A percentile compares a stretch with the other conserved stretches of the same genome.
phyloP scores from a whole-genome alignment of 1,284 basidiomycete genomes.

The Fomitopsis schrenkii region DNA sequence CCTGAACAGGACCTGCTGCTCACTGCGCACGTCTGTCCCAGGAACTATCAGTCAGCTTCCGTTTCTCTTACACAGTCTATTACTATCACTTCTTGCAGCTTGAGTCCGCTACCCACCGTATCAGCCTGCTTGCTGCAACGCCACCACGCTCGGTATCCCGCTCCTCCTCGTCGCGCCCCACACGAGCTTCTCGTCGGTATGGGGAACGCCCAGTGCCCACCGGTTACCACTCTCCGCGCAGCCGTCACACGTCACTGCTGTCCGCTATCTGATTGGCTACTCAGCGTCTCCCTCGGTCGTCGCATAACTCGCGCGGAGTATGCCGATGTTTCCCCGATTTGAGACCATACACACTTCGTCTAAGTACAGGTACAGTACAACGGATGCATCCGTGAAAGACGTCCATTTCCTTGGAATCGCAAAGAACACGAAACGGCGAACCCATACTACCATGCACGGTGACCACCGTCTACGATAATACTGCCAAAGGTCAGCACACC shows the following conservation, averaged over 20 bases:
- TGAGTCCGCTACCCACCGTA: not conserved
- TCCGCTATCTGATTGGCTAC: not conserved
- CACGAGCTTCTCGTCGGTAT: not conserved
- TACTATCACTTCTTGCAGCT: not conserved
- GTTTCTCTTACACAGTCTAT: not conserved
- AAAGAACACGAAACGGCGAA: not conserved
- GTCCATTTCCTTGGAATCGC: no score
- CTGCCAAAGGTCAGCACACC: slow-evolving; percentile 28
- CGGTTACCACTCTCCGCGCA: not conserved
- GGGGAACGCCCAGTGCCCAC: not conserved
- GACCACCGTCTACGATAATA: slow-evolving; percentile 68
- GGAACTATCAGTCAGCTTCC: slow-evolving; percentile 2
- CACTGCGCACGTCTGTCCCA: slow-evolving; percentile 3
- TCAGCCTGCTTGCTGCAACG: not conserved
- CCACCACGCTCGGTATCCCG: not conserved
- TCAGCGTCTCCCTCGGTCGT: not conserved
- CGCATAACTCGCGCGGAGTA: not conserved
- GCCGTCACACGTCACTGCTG: not conserved
- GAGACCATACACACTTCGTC: slow-evolving; percentile 70
- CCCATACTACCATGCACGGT: slow-evolving; percentile 55
- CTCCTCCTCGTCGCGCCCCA: not conserved
- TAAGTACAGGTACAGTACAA: not conserved
- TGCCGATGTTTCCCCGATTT: slow-evolving; percentile 41
- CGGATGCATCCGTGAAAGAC: not conserved
- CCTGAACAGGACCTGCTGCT: not conserved